Base-by-base conservation (phyloP, 164 flowering plant species). In the Kalanchoe fedtschenkoi region DNA sequence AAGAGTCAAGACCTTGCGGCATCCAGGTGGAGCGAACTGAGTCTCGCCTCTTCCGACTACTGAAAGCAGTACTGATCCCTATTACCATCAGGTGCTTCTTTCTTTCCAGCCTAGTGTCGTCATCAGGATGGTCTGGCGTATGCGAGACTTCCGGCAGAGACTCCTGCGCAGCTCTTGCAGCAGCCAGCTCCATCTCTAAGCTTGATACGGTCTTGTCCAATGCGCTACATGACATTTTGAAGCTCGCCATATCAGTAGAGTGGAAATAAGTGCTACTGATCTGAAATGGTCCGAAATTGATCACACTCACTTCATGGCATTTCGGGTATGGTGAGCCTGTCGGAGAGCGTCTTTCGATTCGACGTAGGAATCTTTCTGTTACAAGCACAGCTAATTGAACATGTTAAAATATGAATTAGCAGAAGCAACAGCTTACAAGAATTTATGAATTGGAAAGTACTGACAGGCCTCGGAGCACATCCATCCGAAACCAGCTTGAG, bases 21-120 rank as follows among this genome's bases (percentile, higher is more conserved):
- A 84, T 75, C 89, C 89, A 84, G 2, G 89, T 82, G 19, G 80
- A 74, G 57, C 89, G 89, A 71, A 84, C 79, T 14, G 89, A 78
- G 70, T 84, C 86, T 67, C 89, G 71, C 73, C 89, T 72, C 69
- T 78, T 82, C 11, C 86, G 69, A 71, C 89, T 84, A 69, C 89
- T 84, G 66, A 84, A 84, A 60, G 86, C 89, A 14, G 89, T 84
- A 66, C 82, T 80, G 3, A 84, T 69, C 62, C 89, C 89, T 26
- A 84, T 51, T 56, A 84, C 89, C 83, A 80, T 76, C 53, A 84
- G 38, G 62, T 82, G 80, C 58, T 66, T 80, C 70, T 78, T 70
- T 42, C 46, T 82, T 43, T 63, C 54, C 13, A 71, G 4, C 24
- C 79, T 63, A 19, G 72, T 75, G 16, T 37, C 34, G 32, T 34